Conservation (phyloP, 108 stramenopile genomes). For the Hondaea fermentalgiana region DNA sequence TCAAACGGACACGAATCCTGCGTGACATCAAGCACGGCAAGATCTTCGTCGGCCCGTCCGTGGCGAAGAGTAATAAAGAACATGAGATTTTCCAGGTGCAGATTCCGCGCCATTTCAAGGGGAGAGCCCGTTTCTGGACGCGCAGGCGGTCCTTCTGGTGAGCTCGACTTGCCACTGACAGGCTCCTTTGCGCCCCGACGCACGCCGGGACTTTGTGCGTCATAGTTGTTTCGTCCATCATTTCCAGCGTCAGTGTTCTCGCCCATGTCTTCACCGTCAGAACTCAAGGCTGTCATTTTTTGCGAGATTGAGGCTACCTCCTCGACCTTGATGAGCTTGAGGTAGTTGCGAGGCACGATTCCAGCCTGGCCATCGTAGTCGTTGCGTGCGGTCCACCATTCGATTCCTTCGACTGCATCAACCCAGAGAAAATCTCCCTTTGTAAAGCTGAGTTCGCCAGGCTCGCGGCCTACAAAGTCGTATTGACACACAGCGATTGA, state of each 20-base stretch:
- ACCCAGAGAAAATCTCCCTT: conserved; percentile 15
- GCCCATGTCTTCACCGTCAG: too few species aligned
- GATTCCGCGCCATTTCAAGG: neutral
- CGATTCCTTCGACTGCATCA: neutral
- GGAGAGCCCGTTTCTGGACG: too few species aligned
- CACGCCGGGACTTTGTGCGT: too few species aligned
- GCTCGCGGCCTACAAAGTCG: neutral
- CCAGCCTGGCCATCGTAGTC: neutral
- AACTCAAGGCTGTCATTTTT: too few species aligned
- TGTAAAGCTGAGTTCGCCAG: neutral
- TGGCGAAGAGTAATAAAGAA: neutral
- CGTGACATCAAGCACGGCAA: neutral
- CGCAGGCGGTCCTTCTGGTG: too few species aligned
- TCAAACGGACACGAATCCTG: neutral
- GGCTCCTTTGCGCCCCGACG: too few species aligned
- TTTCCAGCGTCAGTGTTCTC: too few species aligned
- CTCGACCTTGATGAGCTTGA: neutral
- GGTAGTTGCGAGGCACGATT: neutral
- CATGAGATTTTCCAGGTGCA: neutral
- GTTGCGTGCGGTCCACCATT: neutral
- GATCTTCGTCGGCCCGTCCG: neutral
- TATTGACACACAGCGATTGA: neutral
- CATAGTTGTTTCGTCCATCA: too few species aligned
- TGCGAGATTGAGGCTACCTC: neutral
- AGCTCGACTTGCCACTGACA: too few species aligned